phyloP scores from a whole-genome alignment of 2,329 filamentous ascomycete genomes.

The Zelopaecilomyces penicillatus region DNA sequence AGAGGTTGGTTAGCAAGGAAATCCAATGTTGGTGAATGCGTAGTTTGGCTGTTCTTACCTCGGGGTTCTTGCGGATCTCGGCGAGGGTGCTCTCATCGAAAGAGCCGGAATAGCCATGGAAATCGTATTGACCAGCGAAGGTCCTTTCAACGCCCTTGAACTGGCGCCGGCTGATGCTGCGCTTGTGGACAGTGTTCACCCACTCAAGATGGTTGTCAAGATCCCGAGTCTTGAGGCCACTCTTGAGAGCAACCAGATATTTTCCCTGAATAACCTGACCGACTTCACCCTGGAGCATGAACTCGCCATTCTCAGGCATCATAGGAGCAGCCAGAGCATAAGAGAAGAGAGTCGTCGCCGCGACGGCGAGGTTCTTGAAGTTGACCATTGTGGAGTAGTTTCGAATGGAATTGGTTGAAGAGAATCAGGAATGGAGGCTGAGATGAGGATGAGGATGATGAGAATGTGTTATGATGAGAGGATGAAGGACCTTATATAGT shows the following conservation, averaged over 20 bases:
- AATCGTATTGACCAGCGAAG: conserved; percentile 21
- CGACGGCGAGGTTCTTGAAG: conserved; percentile 19
- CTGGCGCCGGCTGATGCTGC: conserved; percentile 41
- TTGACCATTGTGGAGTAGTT: conserved; percentile 19
- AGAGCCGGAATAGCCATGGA: conserved; percentile 34
- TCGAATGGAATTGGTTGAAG: conserved; percentile 6
- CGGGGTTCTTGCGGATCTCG: conserved; percentile 31
- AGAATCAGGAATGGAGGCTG: background rate
- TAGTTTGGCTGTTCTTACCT: conserved; percentile 24
- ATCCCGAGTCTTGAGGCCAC: conserved; percentile 32
- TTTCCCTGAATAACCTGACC: conserved; percentile 27
- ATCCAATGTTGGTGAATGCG: background rate
- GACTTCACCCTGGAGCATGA: conserved; percentile 1
- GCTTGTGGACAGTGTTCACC: conserved; percentile 44
- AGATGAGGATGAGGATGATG: background rate
- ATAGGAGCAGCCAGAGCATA: conserved; percentile 14
- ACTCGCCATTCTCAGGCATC: conserved; percentile 11
- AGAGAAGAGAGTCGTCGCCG: conserved; percentile 17
- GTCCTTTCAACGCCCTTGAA: conserved; percentile 26
- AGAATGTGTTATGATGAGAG: background rate
- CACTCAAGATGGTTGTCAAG: conserved; percentile 40
- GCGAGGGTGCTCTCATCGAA: conserved; percentile 34
- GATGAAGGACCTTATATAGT: background rate
- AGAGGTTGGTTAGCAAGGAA: background rate
- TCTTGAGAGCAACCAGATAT: conserved; percentile 57